Conservation (phyloP, 176 grass and related monocot species). For the Pontederia crassipes region DNA sequence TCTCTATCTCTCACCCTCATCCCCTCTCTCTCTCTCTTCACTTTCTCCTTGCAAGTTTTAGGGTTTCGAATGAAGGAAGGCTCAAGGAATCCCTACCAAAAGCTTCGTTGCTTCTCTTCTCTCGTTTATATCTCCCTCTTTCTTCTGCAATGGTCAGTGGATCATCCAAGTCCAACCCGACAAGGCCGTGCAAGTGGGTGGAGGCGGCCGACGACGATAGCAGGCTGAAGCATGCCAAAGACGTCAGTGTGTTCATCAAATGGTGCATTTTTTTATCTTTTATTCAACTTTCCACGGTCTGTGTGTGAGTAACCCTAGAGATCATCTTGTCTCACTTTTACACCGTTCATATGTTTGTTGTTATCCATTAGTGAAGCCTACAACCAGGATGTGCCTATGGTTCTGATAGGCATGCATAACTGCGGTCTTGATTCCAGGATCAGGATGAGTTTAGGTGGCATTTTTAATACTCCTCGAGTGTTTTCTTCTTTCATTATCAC, state of each 20-base stretch:
- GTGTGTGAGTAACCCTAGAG: no score
- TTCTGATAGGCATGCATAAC: constrained; percentile 83
- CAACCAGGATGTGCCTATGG: constrained; percentile 72
- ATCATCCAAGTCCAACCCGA: constrained; percentile 33
- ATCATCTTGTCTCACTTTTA: neutral
- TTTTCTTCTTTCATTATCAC: neutral
- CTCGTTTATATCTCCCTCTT: neutral
- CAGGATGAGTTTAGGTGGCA: constrained; percentile 45
- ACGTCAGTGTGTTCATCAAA: constrained; percentile 75
- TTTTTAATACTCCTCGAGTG: neutral
- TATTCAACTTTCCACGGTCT: no score
- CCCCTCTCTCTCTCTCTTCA: no score
- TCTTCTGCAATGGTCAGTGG: constrained; percentile 32
- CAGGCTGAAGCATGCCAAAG: constrained; percentile 64
- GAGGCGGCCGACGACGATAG: constrained; percentile 31
- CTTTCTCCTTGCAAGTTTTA: no score
- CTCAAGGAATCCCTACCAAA: no score
- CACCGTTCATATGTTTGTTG: constrained; percentile 3
- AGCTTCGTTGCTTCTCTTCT: neutral
- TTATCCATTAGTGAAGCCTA: constrained; percentile 54
- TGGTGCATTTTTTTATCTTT: constrained; percentile 23
- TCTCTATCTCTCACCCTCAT: no score
- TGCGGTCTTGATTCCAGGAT: constrained; percentile 84
- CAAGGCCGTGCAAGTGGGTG: constrained; percentile 50
- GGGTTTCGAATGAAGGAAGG: no score